phyloP scores from a whole-genome alignment of 768 basidiomycete genomes.

The Macrocybe gigantea region DNA sequence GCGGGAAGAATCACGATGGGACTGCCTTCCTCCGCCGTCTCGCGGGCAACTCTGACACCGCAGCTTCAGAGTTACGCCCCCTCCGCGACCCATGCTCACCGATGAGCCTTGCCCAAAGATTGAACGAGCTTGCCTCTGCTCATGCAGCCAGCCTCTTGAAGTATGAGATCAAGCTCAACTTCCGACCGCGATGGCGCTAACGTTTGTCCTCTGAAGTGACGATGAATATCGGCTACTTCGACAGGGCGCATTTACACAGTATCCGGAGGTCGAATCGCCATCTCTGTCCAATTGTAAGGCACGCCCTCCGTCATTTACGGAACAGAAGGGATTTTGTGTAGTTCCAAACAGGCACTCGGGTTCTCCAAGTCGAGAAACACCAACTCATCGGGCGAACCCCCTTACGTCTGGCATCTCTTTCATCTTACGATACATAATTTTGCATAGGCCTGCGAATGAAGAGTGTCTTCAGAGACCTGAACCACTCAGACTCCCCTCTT shows the following conservation, averaged over 20 bases:
- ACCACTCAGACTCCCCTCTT: too few species aligned
- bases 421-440: too few species aligned
- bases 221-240: conserved; percentile 70
- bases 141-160: background rate
- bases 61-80: background rate
- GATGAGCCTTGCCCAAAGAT: background rate
- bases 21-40: too few species aligned
- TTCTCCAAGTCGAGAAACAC: too few species aligned
- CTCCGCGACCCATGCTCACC: background rate
- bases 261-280: conserved; percentile 28
- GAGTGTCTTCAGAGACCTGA: too few species aligned
- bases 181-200: background rate
- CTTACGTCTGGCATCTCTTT: too few species aligned
- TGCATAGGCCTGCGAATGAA: too few species aligned
- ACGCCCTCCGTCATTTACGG: background rate
- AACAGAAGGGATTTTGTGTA: too few species aligned
- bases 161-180: background rate
- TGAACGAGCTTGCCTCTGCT: background rate
- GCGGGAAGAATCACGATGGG: too few species aligned
- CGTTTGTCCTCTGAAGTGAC: conserved; percentile 36
- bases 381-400: too few species aligned
- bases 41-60: too few species aligned
- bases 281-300: conserved; percentile 14
- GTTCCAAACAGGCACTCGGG: too few species aligned
- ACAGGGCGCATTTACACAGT: conserved; percentile 61